Evolutionary conservation across 2,329 filamentous ascomycete genomes (phyloP).

Genomic region (Nothomitra cinnamomea): DNA sequence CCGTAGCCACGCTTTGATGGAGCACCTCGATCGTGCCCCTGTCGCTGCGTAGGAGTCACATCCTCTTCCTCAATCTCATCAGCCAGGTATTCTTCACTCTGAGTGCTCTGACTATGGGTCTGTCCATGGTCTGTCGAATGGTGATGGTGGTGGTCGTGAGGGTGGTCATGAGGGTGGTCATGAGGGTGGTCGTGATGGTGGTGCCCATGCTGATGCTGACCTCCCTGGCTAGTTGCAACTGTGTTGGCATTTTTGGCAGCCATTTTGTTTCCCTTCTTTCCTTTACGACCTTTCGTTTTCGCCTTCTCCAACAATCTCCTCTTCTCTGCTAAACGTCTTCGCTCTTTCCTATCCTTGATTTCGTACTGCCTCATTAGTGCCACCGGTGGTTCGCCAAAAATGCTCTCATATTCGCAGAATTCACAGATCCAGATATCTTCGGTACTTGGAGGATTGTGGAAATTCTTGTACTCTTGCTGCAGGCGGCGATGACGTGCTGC

Average conservation of each 20-base stretch:
- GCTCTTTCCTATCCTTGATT: slow-evolving; percentile 75
- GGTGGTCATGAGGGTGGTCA: too few species aligned
- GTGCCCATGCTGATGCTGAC: neutral
- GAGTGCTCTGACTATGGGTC: slow-evolving; percentile 3
- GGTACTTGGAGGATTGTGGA: slow-evolving; percentile 47
- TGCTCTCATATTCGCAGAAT: slow-evolving; percentile 94
- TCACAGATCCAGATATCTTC: slow-evolving; percentile 91
- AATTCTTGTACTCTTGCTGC: slow-evolving; percentile 60
- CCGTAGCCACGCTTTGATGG: neutral
- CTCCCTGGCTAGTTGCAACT: slow-evolving; percentile 1
- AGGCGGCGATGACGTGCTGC: slow-evolving; percentile 65
- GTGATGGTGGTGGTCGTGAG: neutral
- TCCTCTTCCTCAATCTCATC: slow-evolving; percentile 2
- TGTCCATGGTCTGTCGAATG: neutral
- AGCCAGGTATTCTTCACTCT: neutral
- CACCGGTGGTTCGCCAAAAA: slow-evolving; percentile 74
- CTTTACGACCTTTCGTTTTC: slow-evolving; percentile 82
- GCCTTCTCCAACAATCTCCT: slow-evolving; percentile 75
- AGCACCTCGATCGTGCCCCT: too few species aligned
- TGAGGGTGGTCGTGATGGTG: neutral
- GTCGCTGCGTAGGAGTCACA: neutral
- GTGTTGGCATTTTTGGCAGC: slow-evolving; percentile 26
- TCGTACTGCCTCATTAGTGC: slow-evolving; percentile 85
- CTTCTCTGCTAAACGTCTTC: slow-evolving; percentile 73
- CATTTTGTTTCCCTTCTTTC: slow-evolving; percentile 63